A percentile compares a stretch with the other conserved stretches of the same genome.
phyloP scores from a whole-genome alignment of 2,329 filamentous ascomycete genomes.

The Didymellaceae sp. region DNA sequence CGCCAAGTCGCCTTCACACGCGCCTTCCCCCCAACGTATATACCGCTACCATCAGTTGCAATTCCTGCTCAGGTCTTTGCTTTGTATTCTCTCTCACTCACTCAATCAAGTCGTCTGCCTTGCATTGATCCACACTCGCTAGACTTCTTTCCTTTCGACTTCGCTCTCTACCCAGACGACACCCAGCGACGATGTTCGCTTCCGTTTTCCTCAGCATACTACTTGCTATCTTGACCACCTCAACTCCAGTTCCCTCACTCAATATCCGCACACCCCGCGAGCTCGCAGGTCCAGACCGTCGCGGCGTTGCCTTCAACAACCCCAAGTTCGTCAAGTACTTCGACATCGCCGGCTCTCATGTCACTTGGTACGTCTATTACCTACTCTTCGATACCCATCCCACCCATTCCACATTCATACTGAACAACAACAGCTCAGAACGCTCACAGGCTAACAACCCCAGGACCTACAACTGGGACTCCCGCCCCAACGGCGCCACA shows the following conservation, averaged over 20 bases:
- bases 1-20: no score
- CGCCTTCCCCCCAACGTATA: no score
- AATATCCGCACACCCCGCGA: slow-evolving; percentile 37
- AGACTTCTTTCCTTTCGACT: background rate
- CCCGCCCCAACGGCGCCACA: slow-evolving; percentile 42
- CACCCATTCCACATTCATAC: rapidly evolving
- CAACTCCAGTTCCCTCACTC: background rate
- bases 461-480: slow-evolving; percentile 70
- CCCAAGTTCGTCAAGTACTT: slow-evolving; percentile 60
- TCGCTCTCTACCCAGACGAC: background rate
- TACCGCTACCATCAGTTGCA: no score
- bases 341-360: slow-evolving; percentile 46
- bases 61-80: no score
- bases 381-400: no score
- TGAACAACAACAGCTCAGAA: no score
- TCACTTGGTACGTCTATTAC: slow-evolving; percentile 60
- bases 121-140: no score
- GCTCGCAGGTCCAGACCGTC: slow-evolving; percentile 48
- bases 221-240: background rate
- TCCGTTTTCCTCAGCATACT: background rate
- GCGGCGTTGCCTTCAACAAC: slow-evolving; percentile 71
- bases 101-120: no score
- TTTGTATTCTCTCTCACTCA: no score
- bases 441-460: no score
- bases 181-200: background rate